Evolutionary conservation across 2,329 filamentous ascomycete species (phyloP).

Genomic region (Chaetothyriales sp.): DNA sequence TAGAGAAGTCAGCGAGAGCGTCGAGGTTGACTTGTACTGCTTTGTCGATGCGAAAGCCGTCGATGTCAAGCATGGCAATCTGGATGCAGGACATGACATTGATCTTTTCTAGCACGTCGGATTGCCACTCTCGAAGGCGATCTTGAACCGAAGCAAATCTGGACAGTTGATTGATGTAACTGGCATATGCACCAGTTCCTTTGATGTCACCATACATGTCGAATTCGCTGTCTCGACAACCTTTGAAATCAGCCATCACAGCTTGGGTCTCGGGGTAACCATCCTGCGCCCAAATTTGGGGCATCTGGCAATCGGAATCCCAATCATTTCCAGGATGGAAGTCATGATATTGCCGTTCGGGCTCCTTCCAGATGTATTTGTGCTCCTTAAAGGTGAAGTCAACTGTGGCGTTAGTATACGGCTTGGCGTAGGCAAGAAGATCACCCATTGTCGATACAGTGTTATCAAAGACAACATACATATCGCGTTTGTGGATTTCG

Average conservation of each 20-base stretch:
- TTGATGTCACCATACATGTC: conserved; percentile 41
- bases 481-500: conserved; percentile 37
- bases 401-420: conserved; percentile 35
- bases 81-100: conserved; percentile 42
- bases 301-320: conserved; percentile 34
- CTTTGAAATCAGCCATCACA: conserved; percentile 28
- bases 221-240: conserved; percentile 42
- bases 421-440: conserved; percentile 37
- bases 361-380: conserved; percentile 33
- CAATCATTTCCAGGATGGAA: conserved; percentile 35
- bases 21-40: conserved; percentile 42
- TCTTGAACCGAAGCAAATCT: conserved; percentile 47
- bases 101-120: conserved; percentile 38
- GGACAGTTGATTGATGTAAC: conserved; percentile 41
- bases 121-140: conserved; percentile 41
- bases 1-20: conserved; percentile 35
- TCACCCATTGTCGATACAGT: conserved; percentile 44
- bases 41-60: conserved; percentile 43
- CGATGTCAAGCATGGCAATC: conserved; percentile 40
- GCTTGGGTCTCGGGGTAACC: conserved; percentile 29
- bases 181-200: conserved; percentile 40
- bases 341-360: conserved; percentile 35
- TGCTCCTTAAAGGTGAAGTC: conserved; percentile 37
- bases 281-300: conserved; percentile 40
- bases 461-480: conserved; percentile 44